Conservation (phyloP, 2,329 filamentous ascomycete species). For the Colletotrichum nymphaeae region DNA sequence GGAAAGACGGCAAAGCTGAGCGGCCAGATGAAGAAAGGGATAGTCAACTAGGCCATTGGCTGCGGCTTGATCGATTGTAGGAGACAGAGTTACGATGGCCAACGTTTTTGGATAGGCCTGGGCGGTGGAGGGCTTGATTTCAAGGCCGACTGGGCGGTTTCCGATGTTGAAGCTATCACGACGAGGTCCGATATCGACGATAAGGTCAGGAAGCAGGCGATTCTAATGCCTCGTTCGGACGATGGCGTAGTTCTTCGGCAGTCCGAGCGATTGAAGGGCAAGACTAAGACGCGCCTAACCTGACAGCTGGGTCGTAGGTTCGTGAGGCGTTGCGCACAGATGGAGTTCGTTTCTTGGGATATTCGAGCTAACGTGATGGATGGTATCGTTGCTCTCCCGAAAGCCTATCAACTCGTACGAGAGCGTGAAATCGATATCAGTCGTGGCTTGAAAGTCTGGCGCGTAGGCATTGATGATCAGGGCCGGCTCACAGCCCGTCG, state of each 20-base stretch:
- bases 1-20: background rate
- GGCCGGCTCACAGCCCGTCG: background rate
- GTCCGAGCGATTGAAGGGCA: slow-evolving; percentile 5
- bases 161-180: background rate
- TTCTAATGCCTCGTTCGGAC: background rate
- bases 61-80: background rate
- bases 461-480: background rate
- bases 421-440: background rate
- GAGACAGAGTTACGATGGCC: background rate
- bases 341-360: slow-evolving; percentile 8
- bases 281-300: background rate
- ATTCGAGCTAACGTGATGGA: background rate
- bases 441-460: background rate
- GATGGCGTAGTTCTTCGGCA: background rate
- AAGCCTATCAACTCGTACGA: slow-evolving; percentile 12
- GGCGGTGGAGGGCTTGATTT: too few relatives aligned
- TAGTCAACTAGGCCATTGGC: background rate
- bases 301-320: slow-evolving; percentile 12
- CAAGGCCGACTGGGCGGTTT: background rate
- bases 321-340: slow-evolving; percentile 29
- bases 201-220: background rate
- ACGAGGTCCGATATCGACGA: background rate
- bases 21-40: background rate
- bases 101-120: background rate
- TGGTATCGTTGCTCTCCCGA: background rate